Base-by-base conservation (phyloP, 2,329 filamentous ascomycete species). In the Karstenula rhodostoma region DNA sequence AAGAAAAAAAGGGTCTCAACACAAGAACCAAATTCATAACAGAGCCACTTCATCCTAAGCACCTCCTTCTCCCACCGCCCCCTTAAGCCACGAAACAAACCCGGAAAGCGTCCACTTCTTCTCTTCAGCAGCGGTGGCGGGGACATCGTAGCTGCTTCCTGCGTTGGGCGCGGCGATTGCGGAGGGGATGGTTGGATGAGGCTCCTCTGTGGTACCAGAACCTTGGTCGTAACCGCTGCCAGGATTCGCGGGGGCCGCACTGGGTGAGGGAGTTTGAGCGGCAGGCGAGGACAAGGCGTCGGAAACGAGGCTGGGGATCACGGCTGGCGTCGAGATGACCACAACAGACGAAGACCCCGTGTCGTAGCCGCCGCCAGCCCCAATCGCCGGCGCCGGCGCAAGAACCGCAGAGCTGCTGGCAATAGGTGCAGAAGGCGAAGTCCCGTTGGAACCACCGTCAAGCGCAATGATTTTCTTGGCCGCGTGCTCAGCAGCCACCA, bases 401-500 rank as follows among this genome's bases (percentile, higher is more conserved):
- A 23, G 12, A 17, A 35, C 53, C 12, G 23, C 13, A 17, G 32
- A 27, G 29, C 29, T 35, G 17, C 29, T 35, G 17, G 48, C 29
- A 23, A 29, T 17, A 15, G 47, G 47, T 22, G 23, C 43, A 17
- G 27, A 19, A n/a, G 54, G 54, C 1, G 29, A 12, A 7, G 54
- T 57, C 4, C 43, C 44, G 46, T 57, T 57, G 3, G 25, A n/a
- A n/a, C 49, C 57, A 29, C 27, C 33, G 29, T 51, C 46, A 25
- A 60, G 35, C 6, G 58, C 58, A 10, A 84, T 66, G 64, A 84
- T 84, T 66, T 77, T 82, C 70, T 81, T 79, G 2, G 82, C 82
- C 6, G 86, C 87, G 44, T 83, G 82, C 79, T 90, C 88, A 12
- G 87, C 84, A 19, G 83, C 86, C 35, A 86, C 81, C 68, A 89